These are phyloP conservation scores for Yamadazyma akitaensis DNA, from an alignment of 805 yeast genomes.

Conservation along the genomic window DNA sequence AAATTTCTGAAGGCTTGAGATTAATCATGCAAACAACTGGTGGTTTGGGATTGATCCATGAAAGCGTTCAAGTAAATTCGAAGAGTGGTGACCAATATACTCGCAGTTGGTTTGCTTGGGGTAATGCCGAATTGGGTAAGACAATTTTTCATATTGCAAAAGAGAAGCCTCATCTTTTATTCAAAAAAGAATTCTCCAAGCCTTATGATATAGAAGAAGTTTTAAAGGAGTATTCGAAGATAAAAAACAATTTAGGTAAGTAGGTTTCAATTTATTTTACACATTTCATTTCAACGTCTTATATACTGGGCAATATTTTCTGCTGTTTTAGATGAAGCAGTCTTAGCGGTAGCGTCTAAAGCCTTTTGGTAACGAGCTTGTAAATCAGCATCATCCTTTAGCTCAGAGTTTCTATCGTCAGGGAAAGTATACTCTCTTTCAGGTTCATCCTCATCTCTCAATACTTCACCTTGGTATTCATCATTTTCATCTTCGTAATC, in stretches of 20 bases:
- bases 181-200: conserved; percentile 38
- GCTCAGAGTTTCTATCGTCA: conserved; percentile 61
- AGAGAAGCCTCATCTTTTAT: conserved; percentile 69
- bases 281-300: conserved; percentile 24
- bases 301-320: conserved; percentile 71
- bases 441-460: conserved; percentile 44
- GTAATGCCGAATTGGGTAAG: conserved; percentile 87
- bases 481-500: conserved; percentile 51
- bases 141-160: conserved; percentile 74
- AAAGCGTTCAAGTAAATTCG: conserved; percentile 65
- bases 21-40: conserved; percentile 60
- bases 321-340: conserved; percentile 63
- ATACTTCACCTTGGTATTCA: conserved; percentile 43
- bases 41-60: conserved; percentile 81
- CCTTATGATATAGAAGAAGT: conserved; percentile 31
- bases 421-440: conserved; percentile 70
- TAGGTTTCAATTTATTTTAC: conserved; percentile 1
- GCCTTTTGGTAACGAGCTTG: conserved; percentile 74
- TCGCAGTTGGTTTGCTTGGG: conserved; percentile 93
- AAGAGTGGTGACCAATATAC: conserved; percentile 51
- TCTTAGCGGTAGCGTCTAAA: conserved; percentile 57
- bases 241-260: neutral
- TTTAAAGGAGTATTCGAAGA: conserved; percentile 4
- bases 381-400: conserved; percentile 41
- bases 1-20: conserved; percentile 50